These are phyloP conservation scores for Diaporthe sp. DNA, from an alignment of 2,329 filamentous ascomycete genomes.

Conservation along the genomic window DNA sequence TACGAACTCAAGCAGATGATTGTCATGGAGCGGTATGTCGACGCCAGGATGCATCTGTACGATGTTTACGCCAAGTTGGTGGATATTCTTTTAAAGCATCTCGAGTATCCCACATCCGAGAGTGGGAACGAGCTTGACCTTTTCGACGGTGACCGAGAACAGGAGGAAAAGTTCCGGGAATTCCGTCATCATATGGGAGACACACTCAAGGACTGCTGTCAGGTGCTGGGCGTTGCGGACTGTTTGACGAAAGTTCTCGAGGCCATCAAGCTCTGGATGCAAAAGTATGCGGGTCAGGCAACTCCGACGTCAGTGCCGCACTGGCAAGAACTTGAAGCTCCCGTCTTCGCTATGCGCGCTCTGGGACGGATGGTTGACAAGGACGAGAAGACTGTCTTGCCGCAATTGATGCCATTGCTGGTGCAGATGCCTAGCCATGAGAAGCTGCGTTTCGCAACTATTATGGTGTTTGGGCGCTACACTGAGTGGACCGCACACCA, in stretches of 20 bases:
- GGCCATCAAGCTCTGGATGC: constrained; percentile 90
- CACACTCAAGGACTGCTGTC: constrained; percentile 95
- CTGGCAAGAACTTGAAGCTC: constrained; percentile 97
- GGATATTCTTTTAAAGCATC: constrained; percentile 90
- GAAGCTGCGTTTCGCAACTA: constrained; percentile 97
- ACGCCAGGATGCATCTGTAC: constrained; percentile 81
- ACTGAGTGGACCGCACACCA: constrained; percentile 98
- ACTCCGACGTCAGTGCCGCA: constrained; percentile 83
- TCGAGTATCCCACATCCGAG: constrained; percentile 87
- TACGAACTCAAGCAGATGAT: constrained; percentile 98
- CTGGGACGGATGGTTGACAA: constrained; percentile 97
- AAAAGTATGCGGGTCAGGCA: constrained; percentile 82
- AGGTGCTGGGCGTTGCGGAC: constrained; percentile 93
- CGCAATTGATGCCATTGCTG: constrained; percentile 92
- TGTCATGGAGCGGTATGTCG: constrained; percentile 88
- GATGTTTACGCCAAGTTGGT: constrained; percentile 92
- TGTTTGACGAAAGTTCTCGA: constrained; percentile 91
- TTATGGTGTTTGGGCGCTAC: constrained; percentile 96
- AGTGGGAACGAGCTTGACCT: constrained; percentile 82
- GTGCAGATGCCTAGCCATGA: constrained; percentile 96
- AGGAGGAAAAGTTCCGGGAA: constrained; percentile 96
- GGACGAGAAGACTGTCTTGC: constrained; percentile 88
- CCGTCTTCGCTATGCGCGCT: constrained; percentile 93
- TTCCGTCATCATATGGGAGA: constrained; percentile 98
- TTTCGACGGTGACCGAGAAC: constrained; percentile 95